Evolutionary conservation across 352 stramenopile genomes (phyloP).

Genomic region (Pilasporangium apinafurcum): DNA sequence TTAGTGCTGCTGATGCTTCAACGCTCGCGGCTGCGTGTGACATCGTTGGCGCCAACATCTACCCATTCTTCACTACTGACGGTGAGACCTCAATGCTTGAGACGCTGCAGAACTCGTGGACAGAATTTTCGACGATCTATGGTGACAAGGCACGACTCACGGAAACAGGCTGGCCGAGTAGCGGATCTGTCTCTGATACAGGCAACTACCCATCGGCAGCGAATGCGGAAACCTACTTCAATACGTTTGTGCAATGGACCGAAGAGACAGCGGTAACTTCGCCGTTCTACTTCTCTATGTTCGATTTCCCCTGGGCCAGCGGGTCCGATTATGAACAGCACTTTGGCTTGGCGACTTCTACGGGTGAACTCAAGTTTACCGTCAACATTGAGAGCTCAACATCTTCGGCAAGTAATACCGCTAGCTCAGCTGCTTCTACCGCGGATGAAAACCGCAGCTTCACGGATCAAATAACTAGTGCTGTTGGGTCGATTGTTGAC

Average conservation of each 20-base stretch:
- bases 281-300: conserved; percentile 12
- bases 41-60: conserved; percentile 56
- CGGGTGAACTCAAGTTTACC: conserved; percentile 2
- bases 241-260: conserved; percentile 1
- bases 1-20: conserved; percentile 20
- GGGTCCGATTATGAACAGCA: conserved; percentile 6
- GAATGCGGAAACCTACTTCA: conserved; percentile 1
- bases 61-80: conserved; percentile 62
- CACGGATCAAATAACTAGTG: too few species aligned
- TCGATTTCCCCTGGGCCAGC: conserved; percentile 4
- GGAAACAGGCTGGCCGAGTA: conserved; percentile 30
- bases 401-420: too few species aligned
- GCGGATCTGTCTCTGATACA: conserved; percentile 4
- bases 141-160: conserved; percentile 17
- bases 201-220: conserved; percentile 10
- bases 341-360: conserved; percentile 3
- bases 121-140: conserved; percentile 15
- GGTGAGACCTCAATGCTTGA: conserved; percentile 12
- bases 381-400: neutral
- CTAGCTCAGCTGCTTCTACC: too few species aligned
- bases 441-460: too few species aligned
- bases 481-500: too few species aligned
- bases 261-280: neutral
- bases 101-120: conserved; percentile 19
- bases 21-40: conserved; percentile 18